These are phyloP conservation scores for Umbelopsis sp. DNA, from an alignment of 192 early-diverging fungal species.

Conservation along the genomic window DNA sequence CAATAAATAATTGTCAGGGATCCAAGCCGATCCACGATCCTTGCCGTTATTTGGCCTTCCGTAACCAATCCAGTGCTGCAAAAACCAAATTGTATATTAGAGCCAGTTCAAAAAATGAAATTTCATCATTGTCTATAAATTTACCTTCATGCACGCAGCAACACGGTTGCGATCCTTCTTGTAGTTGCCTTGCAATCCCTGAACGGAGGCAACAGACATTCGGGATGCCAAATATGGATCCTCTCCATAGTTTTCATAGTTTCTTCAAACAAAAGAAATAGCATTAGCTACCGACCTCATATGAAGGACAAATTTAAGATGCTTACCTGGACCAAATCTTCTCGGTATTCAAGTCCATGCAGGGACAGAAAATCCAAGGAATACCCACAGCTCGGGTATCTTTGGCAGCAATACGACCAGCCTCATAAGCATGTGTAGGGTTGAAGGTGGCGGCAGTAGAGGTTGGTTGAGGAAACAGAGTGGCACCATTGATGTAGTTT, in stretches of 20 bases:
- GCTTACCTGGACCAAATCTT: slow-evolving; percentile 45
- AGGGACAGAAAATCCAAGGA: slow-evolving; percentile 65
- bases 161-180: slow-evolving; percentile 62
- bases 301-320: too few relatives aligned
- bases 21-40: slow-evolving; percentile 36
- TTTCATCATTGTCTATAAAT: background rate
- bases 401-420: slow-evolving; percentile 62
- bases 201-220: slow-evolving; percentile 55
- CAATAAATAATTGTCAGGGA: slow-evolving; percentile 47
- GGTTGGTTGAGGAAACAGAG: slow-evolving; percentile 63
- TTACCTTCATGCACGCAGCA: slow-evolving; percentile 60
- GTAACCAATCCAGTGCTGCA: background rate
- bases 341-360: slow-evolving; percentile 56
- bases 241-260: slow-evolving; percentile 56
- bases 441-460: slow-evolving; percentile 64
- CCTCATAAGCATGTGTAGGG: slow-evolving; percentile 55
- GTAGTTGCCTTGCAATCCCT: slow-evolving; percentile 70
- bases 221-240: slow-evolving; percentile 57
- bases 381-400: slow-evolving; percentile 65
- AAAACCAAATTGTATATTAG: background rate
- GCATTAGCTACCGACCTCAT: too few relatives aligned
- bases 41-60: slow-evolving; percentile 9
- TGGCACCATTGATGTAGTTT: slow-evolving; percentile 63
- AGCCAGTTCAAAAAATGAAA: too few relatives aligned
- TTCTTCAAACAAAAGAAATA: slow-evolving; percentile 40